These are phyloP conservation scores for Singerocomus rubriflavus DNA, from an alignment of 1,284 basidiomycete genomes.

Conservation along the genomic window DNA sequence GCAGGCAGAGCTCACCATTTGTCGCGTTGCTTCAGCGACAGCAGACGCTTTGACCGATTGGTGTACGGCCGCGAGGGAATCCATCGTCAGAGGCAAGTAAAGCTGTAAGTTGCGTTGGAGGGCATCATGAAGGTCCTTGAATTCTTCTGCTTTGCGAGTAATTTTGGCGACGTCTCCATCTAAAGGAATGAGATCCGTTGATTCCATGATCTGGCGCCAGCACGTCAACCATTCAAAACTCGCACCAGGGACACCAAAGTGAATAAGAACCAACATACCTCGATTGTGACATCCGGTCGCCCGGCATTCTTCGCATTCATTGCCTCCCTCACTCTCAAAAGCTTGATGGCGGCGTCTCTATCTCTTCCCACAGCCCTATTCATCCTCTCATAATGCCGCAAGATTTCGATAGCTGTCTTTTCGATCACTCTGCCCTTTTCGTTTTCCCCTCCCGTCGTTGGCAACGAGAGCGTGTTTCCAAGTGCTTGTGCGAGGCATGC, in stretches of 20 bases:
- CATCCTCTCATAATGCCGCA: conserved; percentile 84
- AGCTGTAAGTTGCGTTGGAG: conserved; percentile 88
- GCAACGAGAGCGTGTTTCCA: conserved; percentile 77
- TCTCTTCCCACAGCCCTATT: conserved; percentile 75
- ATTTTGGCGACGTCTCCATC: conserved; percentile 85
- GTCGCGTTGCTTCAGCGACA: conserved; percentile 68
- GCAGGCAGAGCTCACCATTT: conserved; percentile 54
- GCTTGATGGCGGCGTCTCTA: conserved; percentile 70
- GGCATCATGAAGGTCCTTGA: conserved; percentile 83
- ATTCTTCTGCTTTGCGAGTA: conserved; percentile 86
- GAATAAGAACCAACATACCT: conserved; percentile 49
- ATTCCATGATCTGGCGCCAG: conserved; percentile 73
- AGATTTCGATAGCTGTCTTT: conserved; percentile 77
- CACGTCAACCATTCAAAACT: neutral
- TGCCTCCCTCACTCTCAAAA: conserved; percentile 83
- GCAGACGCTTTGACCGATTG: conserved; percentile 73
- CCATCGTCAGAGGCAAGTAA: conserved; percentile 93
- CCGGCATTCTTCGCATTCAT: conserved; percentile 74
- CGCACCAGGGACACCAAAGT: neutral
- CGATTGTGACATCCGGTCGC: conserved; percentile 75
- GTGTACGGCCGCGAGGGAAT: conserved; percentile 80
- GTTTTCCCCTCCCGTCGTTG: conserved; percentile 57
- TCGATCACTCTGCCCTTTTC: conserved; percentile 73
- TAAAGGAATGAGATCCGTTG: conserved; percentile 86
- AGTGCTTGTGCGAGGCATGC: conserved; percentile 86